These are phyloP conservation scores for Cladosporium colombiae DNA, from an alignment of 2,329 filamentous ascomycete genomes.

Conservation along the genomic window DNA sequence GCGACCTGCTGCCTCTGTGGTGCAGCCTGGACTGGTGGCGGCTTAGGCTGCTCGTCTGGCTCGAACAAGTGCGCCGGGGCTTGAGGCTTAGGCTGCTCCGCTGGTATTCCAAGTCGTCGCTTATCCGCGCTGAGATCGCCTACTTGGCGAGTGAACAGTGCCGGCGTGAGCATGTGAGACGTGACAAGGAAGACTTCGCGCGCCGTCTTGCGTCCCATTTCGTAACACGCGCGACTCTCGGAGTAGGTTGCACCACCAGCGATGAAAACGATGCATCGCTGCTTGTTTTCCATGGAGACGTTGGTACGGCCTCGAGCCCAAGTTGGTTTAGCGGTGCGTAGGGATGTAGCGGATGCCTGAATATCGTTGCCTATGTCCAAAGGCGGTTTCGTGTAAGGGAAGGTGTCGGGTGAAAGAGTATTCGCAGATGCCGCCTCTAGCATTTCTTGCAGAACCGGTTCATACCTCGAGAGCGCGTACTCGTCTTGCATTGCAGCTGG, in stretches of 20 bases:
- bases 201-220: conserved; percentile 69
- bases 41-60: conserved; percentile 59
- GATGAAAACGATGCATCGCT: conserved; percentile 91
- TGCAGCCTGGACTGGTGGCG: conserved; percentile 49
- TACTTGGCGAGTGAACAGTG: conserved; percentile 79
- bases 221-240: conserved; percentile 86
- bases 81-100: conserved; percentile 75
- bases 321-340: conserved; percentile 88
- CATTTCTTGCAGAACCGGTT: conserved; percentile 78
- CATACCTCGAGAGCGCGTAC: conserved; percentile 82
- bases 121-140: conserved; percentile 76
- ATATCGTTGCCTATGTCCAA: conserved; percentile 61
- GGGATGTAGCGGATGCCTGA: conserved; percentile 58
- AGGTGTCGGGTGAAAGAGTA: conserved; percentile 46
- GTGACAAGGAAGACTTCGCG: conserved; percentile 87
- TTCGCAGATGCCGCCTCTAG: conserved; percentile 65
- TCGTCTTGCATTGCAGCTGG: conserved; percentile 64
- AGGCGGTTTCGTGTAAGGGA: conserved; percentile 55
- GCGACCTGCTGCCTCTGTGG: conserved; percentile 24
- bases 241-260: conserved; percentile 94
- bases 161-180: conserved; percentile 88
- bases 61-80: conserved; percentile 87
- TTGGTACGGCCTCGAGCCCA: conserved; percentile 81
- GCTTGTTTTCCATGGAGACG: conserved; percentile 71
- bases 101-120: conserved; percentile 74